These are phyloP conservation scores for Paramarasmius palmivorus DNA, from an alignment of 1,284 basidiomycete genomes.

Conservation along the genomic window DNA sequence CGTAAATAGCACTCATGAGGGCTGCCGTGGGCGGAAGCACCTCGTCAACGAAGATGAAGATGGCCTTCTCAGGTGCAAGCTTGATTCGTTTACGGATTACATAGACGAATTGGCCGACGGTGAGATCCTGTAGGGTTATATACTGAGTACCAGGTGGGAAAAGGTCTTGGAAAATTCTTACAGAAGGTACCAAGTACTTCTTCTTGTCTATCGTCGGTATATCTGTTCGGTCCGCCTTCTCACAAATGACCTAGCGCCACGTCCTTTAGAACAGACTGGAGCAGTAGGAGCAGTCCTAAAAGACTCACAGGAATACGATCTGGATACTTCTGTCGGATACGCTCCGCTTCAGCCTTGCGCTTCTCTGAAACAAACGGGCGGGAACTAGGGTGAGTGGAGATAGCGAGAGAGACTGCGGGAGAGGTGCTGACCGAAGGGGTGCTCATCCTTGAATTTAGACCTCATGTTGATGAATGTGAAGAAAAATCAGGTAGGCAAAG, in stretches of 20 bases:
- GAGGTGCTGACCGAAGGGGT: constrained; percentile 83
- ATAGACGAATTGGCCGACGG: constrained; percentile 99
- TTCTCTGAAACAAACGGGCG: constrained; percentile 68
- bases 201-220: constrained; percentile 99
- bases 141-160: neutral
- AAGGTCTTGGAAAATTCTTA: constrained; percentile 50
- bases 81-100: constrained; percentile 99
- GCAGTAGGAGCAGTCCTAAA: constrained; percentile 5
- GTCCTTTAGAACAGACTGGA: constrained; percentile 16
- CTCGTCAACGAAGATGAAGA: constrained; percentile 99
- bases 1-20: constrained; percentile 98
- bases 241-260: constrained; percentile 88
- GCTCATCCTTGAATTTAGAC: constrained; percentile 99
- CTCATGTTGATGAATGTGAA: constrained; percentile 58
- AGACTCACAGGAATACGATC: constrained; percentile 93
- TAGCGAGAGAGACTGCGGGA: constrained; percentile 27
- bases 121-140: constrained; percentile 75
- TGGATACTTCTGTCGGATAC: constrained; percentile 97
- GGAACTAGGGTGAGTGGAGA: constrained; percentile 19
- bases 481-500: neutral
- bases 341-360: constrained; percentile 96
- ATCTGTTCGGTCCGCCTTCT: constrained; percentile 98
- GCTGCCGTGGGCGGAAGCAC: constrained; percentile 98
- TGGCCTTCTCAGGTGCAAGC: constrained; percentile 98
- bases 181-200: constrained; percentile 99